Evolutionary conservation across 164 flowering plant genomes (phyloP).

Genomic region (Annona cherimola): DNA sequence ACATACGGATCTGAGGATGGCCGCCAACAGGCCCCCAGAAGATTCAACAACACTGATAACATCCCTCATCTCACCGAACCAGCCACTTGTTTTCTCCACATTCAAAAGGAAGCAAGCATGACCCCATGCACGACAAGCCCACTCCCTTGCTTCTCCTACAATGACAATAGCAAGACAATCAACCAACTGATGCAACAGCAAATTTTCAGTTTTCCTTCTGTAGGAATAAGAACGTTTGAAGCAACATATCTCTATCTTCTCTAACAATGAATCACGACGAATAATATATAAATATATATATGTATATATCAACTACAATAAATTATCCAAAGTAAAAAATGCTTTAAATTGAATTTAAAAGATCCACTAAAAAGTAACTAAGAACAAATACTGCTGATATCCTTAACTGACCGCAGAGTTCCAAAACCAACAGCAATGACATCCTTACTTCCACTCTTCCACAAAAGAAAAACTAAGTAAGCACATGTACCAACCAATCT

Average conservation of each 20-base stretch:
- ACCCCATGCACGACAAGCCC: slow-evolving; percentile 4
- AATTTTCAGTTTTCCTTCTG: background rate
- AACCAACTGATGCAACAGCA: background rate
- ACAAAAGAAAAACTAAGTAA: slow-evolving; percentile 9
- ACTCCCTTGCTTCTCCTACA: slow-evolving; percentile 4
- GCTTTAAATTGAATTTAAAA: background rate
- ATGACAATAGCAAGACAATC: slow-evolving; percentile 2
- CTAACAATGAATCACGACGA: background rate
- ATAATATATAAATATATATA: background rate
- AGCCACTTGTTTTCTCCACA: slow-evolving; percentile 40
- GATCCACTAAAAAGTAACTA: background rate
- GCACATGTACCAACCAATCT: slow-evolving; percentile 3
- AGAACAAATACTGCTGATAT: background rate
- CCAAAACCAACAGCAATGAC: background rate
- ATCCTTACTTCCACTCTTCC: background rate
- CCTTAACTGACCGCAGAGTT: background rate
- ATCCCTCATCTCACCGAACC: slow-evolving; percentile 77
- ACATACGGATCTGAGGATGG: slow-evolving; percentile 48
- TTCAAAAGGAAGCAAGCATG: slow-evolving; percentile 24
- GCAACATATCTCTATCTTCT: background rate
- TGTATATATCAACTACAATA: background rate
- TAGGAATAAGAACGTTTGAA: background rate
- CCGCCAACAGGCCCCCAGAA: slow-evolving; percentile 62
- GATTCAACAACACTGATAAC: slow-evolving; percentile 62
- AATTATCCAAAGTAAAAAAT: background rate